Evolutionary conservation across 1,139 yeast genomes (phyloP).

Genomic region (Scheffersomyces titani): DNA sequence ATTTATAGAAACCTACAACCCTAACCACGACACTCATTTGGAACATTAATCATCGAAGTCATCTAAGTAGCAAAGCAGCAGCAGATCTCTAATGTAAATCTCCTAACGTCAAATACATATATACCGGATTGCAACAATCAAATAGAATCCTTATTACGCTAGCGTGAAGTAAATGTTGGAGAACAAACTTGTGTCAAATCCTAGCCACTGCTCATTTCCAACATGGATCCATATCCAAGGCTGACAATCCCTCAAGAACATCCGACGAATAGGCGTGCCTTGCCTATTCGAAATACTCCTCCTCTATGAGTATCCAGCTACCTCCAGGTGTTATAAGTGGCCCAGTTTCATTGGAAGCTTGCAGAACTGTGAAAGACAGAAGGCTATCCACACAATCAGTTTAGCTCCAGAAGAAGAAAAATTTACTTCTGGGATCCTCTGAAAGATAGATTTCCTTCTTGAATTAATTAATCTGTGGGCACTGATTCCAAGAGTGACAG

Average conservation of each 20-base stretch:
- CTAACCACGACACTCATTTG: not conserved
- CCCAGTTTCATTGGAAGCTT: not conserved
- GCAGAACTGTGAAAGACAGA: not conserved
- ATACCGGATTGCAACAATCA: not conserved
- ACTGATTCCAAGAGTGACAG: not conserved
- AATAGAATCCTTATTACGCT: not conserved
- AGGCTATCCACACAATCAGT: not conserved
- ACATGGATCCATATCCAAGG: not conserved
- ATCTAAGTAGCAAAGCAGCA: not conserved
- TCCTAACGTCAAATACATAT: not conserved
- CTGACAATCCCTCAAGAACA: not conserved
- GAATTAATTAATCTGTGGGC: not conserved
- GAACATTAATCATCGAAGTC: not conserved
- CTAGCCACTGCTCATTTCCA: not conserved
- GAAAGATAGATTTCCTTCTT: not conserved
- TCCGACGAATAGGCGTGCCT: not conserved
- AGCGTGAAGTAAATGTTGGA: not conserved
- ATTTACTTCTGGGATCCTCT: not conserved
- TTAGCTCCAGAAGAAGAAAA: not conserved
- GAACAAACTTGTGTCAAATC: not conserved
- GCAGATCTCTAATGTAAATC: not conserved
- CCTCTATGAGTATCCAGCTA: not conserved
- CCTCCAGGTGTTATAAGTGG: not conserved
- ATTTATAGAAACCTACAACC: not conserved
- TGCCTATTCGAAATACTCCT: not conserved